phyloP scores from a whole-genome alignment of 2,329 filamentous ascomycete species.

The Beauveria pseudobassiana region DNA sequence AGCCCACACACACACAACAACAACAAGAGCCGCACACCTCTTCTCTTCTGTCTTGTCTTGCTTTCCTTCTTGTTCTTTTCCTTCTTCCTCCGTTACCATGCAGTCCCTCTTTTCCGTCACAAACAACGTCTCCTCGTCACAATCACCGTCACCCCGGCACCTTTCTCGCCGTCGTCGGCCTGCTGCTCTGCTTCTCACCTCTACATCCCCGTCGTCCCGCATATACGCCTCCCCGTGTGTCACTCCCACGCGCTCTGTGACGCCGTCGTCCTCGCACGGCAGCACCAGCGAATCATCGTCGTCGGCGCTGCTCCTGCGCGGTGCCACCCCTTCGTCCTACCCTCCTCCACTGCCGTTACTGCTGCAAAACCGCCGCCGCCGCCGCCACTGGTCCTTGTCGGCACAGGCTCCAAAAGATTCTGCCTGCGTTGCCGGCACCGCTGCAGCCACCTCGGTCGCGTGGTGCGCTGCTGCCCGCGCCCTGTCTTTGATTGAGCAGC shows the following conservation, averaged over 20 bases:
- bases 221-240: conserved; percentile 25
- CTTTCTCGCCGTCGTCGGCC: conserved; percentile 43
- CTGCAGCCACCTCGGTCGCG: background rate
- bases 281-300: background rate
- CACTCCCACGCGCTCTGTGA: conserved; percentile 19
- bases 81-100: conserved; percentile 30
- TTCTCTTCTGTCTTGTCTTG: background rate
- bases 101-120: conserved; percentile 53
- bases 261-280: conserved; percentile 2
- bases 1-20: background rate
- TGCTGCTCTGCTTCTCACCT: conserved; percentile 46
- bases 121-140: conserved; percentile 55
- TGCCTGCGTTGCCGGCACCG: background rate
- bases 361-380: conserved; percentile 6
- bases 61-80: background rate
- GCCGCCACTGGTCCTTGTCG: background rate
- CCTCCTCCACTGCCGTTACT: background rate
- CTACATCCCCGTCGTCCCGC: conserved; percentile 33
- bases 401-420: background rate
- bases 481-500: background rate
- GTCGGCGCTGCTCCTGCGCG: background rate
- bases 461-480: background rate
- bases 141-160: conserved; percentile 50
- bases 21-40: background rate
- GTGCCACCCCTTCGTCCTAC: background rate